phyloP scores from a whole-genome alignment of 257 asterid species.

The Linaria vulgaris region DNA sequence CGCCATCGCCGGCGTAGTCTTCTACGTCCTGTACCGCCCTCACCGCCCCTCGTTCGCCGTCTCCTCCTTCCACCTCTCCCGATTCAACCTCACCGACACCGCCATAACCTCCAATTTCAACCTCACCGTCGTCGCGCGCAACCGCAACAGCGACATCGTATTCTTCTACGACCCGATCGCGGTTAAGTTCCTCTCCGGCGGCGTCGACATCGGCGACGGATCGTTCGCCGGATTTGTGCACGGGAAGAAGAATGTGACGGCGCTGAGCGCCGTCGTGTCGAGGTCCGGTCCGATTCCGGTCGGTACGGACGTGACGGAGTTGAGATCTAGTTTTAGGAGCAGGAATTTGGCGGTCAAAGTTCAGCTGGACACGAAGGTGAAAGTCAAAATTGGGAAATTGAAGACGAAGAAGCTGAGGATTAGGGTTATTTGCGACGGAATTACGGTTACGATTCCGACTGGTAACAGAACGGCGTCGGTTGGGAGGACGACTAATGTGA shows the following conservation, averaged over 20 bases:
- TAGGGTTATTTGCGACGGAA: constrained; percentile 64
- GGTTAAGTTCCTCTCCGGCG: constrained; percentile 51
- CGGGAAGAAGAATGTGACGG: constrained; percentile 50
- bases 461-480: constrained; percentile 49
- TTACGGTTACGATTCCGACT: constrained; percentile 45
- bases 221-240: constrained; percentile 59
- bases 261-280: constrained; percentile 44
- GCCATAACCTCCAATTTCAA: constrained; percentile 59
- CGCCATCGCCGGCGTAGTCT: constrained; percentile 63
- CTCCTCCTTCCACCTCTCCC: constrained; percentile 57
- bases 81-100: constrained; percentile 76
- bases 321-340: constrained; percentile 59
- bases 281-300: constrained; percentile 42
- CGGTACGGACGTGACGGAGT: constrained; percentile 40
- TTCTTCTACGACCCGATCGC: constrained; percentile 57
- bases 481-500: constrained; percentile 44
- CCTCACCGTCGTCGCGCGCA: constrained; percentile 64
- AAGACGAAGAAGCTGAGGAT: constrained; percentile 60
- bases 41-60: constrained; percentile 81
- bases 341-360: constrained; percentile 56
- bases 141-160: constrained; percentile 62
- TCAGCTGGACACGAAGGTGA: constrained; percentile 68
- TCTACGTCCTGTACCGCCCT: constrained; percentile 81
- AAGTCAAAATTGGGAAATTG: constrained; percentile 55
- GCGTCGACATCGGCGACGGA: constrained; percentile 56